These are phyloP conservation scores for Peniophora sp. DNA, from an alignment of 1,284 basidiomycete species.

Conservation along the genomic window DNA sequence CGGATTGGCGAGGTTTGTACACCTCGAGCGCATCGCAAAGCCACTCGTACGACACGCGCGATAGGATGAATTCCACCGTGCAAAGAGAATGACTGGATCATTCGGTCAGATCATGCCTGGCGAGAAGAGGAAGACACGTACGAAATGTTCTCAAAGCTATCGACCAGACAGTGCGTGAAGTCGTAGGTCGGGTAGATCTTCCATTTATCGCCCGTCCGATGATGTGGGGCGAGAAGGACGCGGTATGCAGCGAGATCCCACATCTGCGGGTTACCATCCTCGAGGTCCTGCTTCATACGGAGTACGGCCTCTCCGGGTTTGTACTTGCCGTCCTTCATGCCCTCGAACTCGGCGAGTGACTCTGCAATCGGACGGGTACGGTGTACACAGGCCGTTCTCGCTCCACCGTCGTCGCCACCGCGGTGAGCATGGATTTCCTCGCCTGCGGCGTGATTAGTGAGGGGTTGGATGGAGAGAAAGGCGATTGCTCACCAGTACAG, in stretches of 20 bases:
- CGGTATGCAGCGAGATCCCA: slow-evolving; percentile 99
- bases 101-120: slow-evolving; percentile 1
- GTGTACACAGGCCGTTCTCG: slow-evolving; percentile 81
- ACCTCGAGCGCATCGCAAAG: slow-evolving; percentile 94
- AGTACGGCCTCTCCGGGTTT: slow-evolving; percentile 86
- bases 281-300: slow-evolving; percentile 96
- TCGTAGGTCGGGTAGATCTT: slow-evolving; percentile 97
- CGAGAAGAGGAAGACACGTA: slow-evolving; percentile 30
- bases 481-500: slow-evolving; percentile 74
- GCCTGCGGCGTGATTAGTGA: slow-evolving; percentile 34
- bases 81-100: slow-evolving; percentile 85
- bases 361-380: slow-evolving; percentile 80
- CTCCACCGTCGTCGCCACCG: slow-evolving; percentile 78
- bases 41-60: slow-evolving; percentile 98
- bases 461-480: slow-evolving; percentile 3
- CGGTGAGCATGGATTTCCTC: slow-evolving; percentile 89
- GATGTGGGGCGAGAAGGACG: slow-evolving; percentile 86
- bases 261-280: slow-evolving; percentile 96
- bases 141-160: slow-evolving; percentile 99
- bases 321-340: slow-evolving; percentile 91
- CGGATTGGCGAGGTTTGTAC: slow-evolving; percentile 98
- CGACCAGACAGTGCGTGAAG: slow-evolving; percentile 97
- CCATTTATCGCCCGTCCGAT: slow-evolving; percentile 92
- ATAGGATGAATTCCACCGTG: slow-evolving; percentile 95
- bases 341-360: slow-evolving; percentile 83